Evolutionary conservation across 495 filamentous ascomycete species (phyloP).

Genomic region (Aspergillus campestris): DNA sequence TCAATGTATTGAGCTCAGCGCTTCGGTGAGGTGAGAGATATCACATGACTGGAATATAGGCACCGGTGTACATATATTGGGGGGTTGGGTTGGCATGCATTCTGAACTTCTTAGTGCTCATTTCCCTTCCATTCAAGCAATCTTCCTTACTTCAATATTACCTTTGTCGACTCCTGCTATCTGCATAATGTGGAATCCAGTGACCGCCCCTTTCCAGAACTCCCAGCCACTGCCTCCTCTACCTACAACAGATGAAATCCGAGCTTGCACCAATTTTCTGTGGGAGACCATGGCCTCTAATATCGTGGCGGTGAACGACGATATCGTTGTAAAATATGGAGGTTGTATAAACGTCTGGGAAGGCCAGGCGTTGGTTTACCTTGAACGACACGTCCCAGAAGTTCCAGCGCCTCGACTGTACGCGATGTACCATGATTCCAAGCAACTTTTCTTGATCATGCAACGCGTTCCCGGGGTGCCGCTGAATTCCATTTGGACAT

Average conservation of each 20-base stretch:
- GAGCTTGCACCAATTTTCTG: conserved; percentile 19
- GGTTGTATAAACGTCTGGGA: conserved; percentile 8
- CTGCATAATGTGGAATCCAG: conserved; percentile 21
- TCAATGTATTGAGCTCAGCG: no score
- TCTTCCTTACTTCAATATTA: conserved; percentile 7
- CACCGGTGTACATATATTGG: no score
- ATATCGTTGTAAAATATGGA: conserved; percentile 23
- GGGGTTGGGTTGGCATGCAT: no score
- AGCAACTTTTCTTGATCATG: conserved; percentile 18
- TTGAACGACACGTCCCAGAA: conserved; percentile 17
- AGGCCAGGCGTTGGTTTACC: conserved; percentile 20
- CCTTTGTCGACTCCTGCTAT: conserved; percentile 5
- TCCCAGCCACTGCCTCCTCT: conserved; percentile 16
- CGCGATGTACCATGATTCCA: conserved; percentile 18
- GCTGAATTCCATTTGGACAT: conserved; percentile 17
- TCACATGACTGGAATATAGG: no score
- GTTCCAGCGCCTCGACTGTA: conserved; percentile 21
- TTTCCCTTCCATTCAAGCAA: conserved; percentile 5
- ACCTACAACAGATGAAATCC: conserved; percentile 23
- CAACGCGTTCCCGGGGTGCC: conserved; percentile 16
- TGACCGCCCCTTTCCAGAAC: conserved; percentile 16
- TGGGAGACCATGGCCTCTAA: conserved; percentile 14
- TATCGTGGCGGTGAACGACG: conserved; percentile 17
- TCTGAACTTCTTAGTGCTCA: no score
- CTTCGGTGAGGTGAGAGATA: no score